Evolutionary conservation across 2,329 filamentous ascomycete genomes (phyloP).

Genomic region (Massarina eburnea): DNA sequence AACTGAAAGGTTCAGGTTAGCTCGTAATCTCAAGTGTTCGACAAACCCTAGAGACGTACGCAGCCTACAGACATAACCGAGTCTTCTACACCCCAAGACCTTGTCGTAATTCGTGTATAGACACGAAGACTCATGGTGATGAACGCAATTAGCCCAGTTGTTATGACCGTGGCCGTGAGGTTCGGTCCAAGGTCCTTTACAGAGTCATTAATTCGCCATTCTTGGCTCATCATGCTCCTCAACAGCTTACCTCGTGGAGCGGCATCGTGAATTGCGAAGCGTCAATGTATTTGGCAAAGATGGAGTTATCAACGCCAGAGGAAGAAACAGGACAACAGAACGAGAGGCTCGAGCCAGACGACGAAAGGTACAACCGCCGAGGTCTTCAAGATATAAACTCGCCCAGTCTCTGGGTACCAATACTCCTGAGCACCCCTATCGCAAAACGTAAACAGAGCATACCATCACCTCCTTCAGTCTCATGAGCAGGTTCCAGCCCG

Average conservation of each 20-base stretch:
- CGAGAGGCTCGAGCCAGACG: no score
- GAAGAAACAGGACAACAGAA: no score
- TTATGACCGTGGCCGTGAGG: conserved; percentile 21
- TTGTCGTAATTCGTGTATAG: conserved; percentile 17
- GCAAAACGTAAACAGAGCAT: no score
- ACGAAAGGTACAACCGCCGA: no score
- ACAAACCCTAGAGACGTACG: conserved; percentile 8
- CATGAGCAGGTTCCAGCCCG: no score
- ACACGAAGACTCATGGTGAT: conserved; percentile 17
- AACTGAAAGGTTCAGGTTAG: conserved; percentile 12
- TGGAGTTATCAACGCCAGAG: not conserved
- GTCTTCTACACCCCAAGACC: conserved; percentile 33
- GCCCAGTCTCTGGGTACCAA: no score
- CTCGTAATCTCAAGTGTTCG: conserved; percentile 1
- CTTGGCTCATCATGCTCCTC: not conserved
- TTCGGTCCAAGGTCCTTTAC: conserved; percentile 15
- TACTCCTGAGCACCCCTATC: no score
- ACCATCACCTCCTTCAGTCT: no score
- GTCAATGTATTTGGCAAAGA: not conserved
- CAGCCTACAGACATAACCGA: conserved; percentile 26
- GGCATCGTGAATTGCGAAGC: conserved; percentile 2
- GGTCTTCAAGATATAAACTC: no score
- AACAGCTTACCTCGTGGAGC: conserved; percentile 10
- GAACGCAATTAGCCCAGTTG: conserved; percentile 15
- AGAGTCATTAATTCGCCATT: not conserved